phyloP scores from a whole-genome alignment of 2,329 filamentous ascomycete genomes.

The Phialophora macrospora region DNA sequence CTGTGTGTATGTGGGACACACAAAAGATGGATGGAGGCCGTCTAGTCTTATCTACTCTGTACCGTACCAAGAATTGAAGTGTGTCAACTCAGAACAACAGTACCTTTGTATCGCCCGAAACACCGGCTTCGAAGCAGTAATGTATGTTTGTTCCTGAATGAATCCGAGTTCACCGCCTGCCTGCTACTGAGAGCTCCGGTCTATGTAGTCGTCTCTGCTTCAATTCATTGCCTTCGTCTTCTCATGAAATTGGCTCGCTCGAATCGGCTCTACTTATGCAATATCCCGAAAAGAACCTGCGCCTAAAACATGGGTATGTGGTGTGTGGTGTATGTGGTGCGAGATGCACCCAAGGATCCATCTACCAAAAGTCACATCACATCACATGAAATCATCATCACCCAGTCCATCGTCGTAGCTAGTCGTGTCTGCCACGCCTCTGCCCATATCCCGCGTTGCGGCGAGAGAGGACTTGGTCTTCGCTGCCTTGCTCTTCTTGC shows the following conservation, averaged over 20 bases:
- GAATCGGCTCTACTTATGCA: slow-evolving; percentile 14
- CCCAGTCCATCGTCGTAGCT: slow-evolving; percentile 83
- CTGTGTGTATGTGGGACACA: too few species aligned
- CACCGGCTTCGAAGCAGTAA: background rate
- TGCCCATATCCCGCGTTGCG: slow-evolving; percentile 58
- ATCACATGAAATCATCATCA: slow-evolving; percentile 57
- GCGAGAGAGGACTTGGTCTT: slow-evolving; percentile 91
- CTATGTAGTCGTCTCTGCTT: slow-evolving; percentile 7
- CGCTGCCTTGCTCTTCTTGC: slow-evolving; percentile 95
- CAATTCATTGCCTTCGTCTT: slow-evolving; percentile 10
- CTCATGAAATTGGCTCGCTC: slow-evolving; percentile 4
- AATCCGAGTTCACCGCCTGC: background rate
- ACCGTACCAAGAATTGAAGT: background rate
- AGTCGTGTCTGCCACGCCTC: slow-evolving; percentile 69
- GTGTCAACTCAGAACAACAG: background rate
- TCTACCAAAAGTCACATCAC: slow-evolving; percentile 53
- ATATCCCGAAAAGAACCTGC: slow-evolving; percentile 22
- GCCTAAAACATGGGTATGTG: background rate
- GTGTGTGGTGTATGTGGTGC: background rate
- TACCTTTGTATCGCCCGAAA: background rate
- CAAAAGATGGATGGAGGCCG: background rate
- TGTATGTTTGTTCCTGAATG: background rate
- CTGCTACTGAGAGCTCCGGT: background rate
- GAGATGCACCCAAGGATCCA: background rate
- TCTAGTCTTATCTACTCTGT: background rate